Conservation (phyloP, 805 yeast species). For the Barnettozyma siamensis region DNA sequence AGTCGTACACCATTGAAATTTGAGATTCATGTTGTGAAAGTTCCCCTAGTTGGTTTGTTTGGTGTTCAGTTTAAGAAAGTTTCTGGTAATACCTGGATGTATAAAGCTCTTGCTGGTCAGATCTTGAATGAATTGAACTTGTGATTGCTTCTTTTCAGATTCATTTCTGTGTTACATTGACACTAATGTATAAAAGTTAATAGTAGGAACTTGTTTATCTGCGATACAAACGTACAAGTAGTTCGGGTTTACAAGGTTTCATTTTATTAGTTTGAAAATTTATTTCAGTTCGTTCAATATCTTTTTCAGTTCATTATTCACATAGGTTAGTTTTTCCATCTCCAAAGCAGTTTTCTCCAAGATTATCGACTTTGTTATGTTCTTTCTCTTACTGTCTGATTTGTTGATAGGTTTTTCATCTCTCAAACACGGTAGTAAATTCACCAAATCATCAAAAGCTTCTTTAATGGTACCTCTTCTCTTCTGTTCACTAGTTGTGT, state of each 20-base stretch:
- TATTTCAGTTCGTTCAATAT: neutral
- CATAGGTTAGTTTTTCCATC: constrained; percentile 13
- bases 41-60: constrained; percentile 81
- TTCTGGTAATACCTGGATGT: constrained; percentile 92
- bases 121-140: constrained; percentile 41
- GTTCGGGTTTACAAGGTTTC: no score
- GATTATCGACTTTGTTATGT: constrained; percentile 19
- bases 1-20: constrained; percentile 68
- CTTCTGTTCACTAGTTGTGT: constrained; percentile 24
- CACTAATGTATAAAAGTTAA: no score
- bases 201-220: no score
- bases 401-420: neutral
- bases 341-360: constrained; percentile 20
- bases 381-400: constrained; percentile 11
- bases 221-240: no score
- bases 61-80: constrained; percentile 95
- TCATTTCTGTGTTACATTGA: no score
- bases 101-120: constrained; percentile 84
- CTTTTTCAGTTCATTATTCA: constrained; percentile 8
- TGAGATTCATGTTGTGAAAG: constrained; percentile 88
- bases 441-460: constrained; percentile 18
- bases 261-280: neutral
- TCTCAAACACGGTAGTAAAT: constrained; percentile 15
- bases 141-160: constrained; percentile 5
- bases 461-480: constrained; percentile 22